Evolutionary conservation across 306 rosid species (phyloP), one percentile per base, ranked within the genome.

Genomic region (Vigna unguiculata): DNA sequence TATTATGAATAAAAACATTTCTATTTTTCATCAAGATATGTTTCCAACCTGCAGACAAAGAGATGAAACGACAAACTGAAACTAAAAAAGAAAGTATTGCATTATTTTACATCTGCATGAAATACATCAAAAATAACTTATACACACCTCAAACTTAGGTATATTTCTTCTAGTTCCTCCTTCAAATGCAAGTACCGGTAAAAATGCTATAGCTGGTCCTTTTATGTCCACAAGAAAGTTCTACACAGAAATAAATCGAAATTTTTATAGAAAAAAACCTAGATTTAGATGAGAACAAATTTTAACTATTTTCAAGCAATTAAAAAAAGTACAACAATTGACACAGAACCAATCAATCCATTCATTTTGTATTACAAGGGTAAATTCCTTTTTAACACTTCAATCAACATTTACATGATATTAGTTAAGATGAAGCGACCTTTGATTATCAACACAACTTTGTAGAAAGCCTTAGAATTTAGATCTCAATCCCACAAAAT

Each of bases 101-200:
- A 54, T 51, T 53, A 13, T 57, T 55, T 49, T 43, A 69, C 10
- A 13, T 21, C 14, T 66, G 38, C 43, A n/a, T 22, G 48, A 77
- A 51, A 21, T 68, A 77, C 47, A 40, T 49, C n/a, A 52, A 36
- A 40, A 11, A 78, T 69, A 78, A 48, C 6, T 41, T 45, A 61
- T 60, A 69, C 89, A 69, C 69, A 90, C 97, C 98, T 92, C 91
- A 82, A 95, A 90, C 77, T 84, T 90, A 2, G 98, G 97, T 78
- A 95, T 90, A 89, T 95, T 95, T 83, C 97, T 87, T 86, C 98
- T 88, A 9, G 98, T 95, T 84, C 97, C 98, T 83, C 98, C 98
- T 90, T 95, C 98, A 62, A 95, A 95, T 59, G 98, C 97, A 82
- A 92, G 98, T 81, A 95, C 98, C 0, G 97, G 98, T 73, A 95